Evolutionary conservation across 179 eudicot species (phyloP), one percentile per base, ranked within the genome.

Genomic region (Spinacia oleracea): DNA sequence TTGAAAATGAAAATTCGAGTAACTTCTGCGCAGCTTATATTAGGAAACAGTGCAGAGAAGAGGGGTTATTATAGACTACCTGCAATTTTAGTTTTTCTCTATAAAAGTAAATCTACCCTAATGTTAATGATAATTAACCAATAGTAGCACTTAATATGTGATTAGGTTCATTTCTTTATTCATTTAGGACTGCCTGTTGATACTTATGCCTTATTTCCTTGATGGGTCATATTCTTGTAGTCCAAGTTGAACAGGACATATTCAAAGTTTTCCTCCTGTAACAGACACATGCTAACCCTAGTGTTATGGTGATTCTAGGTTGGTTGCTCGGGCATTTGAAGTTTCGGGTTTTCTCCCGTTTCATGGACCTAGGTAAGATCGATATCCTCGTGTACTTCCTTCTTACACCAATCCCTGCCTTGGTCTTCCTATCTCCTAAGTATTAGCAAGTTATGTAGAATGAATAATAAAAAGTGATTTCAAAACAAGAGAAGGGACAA

Each of bases 271-370:
- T 70, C 38, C 58, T 50, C 25, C 25, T 79, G 72, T 66, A 50
- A 74, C n/a, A 29, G 21, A 34, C 29, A 53, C 64, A 46, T 72
- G 73, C 68, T 63, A 38, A 34, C 46, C 72, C 73, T 56, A 42
- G 67, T 42, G 72, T 31, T 51, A 38, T 18, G 48, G 29, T 73
- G 23, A 16, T 48, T 25, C 46, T 20, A 73, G 51, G 73, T 65
- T 38, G 9, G 25, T 21, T 60, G 21, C 1, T 18, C 23, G 60
- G 38, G 74, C 23, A 29, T 71, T 25, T 31, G 45, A 64, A 56
- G 60, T 53, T 60, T 42, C 77, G n/a, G 38, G 76, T 53, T 43
- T 15, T 25, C 31, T 63, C 80, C 78, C 10, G 15, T 77, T 73
- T 34, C 70, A 34, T 25, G 40, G 64, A 12, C 42, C 63, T 56